Percentiles rank a stretch among this genome's conserved stretches.
Conservation (phyloP, 352 stramenopile genomes). For the Globisporangium radiosum region DNA sequence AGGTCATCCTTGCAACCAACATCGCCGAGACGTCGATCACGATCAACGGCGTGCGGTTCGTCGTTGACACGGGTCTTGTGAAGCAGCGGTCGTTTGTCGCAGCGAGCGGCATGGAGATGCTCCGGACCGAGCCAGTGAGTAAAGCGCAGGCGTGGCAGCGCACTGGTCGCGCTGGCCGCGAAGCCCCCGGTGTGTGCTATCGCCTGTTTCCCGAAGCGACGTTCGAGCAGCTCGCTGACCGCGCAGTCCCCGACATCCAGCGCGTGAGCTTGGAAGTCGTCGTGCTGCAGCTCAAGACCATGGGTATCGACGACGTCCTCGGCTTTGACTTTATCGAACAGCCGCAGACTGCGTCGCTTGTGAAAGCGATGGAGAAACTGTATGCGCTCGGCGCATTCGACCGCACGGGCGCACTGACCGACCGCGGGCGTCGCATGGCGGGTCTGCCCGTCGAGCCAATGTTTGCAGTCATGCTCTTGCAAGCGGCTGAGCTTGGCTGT, state of each 20-base stretch:
- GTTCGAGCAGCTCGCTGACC: constrained; percentile 74
- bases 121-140: constrained; percentile 82
- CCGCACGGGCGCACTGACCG: constrained; percentile 53
- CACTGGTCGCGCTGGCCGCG: constrained; percentile 81
- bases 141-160: constrained; percentile 90
- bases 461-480: constrained; percentile 85
- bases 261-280: constrained; percentile 81
- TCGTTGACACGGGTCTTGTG: constrained; percentile 82
- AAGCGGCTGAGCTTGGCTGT: constrained; percentile 69
- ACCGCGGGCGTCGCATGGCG: constrained; percentile 76
- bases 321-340: constrained; percentile 88
- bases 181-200: constrained; percentile 77
- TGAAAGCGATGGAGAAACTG: constrained; percentile 81
- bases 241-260: constrained; percentile 79
- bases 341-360: constrained; percentile 59
- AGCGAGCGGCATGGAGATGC: constrained; percentile 83
- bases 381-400: constrained; percentile 73
- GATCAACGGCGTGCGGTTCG: constrained; percentile 94
- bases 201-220: constrained; percentile 81
- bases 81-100: constrained; percentile 88
- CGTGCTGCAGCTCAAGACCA: constrained; percentile 82
- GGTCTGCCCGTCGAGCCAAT: constrained; percentile 85
- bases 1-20: constrained; percentile 94
- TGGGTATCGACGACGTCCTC: constrained; percentile 81
- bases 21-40: constrained; percentile 98